These are phyloP conservation scores for Erodium moschatum DNA, from an alignment of 441 rosid genomes.

Conservation along the genomic window DNA sequence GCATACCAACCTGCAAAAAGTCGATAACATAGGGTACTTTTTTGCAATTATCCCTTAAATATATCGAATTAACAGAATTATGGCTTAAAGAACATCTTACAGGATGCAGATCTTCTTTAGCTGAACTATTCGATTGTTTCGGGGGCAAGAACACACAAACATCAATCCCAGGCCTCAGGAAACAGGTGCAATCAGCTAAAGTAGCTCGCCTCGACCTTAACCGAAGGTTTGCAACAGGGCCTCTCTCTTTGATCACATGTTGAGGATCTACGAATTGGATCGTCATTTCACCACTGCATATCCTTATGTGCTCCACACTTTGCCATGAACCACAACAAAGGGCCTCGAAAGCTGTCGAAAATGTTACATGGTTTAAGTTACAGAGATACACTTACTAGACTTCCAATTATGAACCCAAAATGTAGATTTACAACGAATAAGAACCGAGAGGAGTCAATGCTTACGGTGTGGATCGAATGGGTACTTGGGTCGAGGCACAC, in stretches of 20 bases:
- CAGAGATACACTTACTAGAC: too few relatives aligned
- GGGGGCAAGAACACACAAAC: conserved; percentile 49
- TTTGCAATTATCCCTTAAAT: too few relatives aligned
- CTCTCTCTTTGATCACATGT: conserved; percentile 28
- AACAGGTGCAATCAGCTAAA: conserved; percentile 57
- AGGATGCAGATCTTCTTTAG: conserved; percentile 28
- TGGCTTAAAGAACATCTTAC: conserved; percentile 33
- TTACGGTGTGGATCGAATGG: conserved; percentile 49
- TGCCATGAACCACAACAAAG: conserved; percentile 56
- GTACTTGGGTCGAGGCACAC: conserved; percentile 29
- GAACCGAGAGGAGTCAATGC: conserved; percentile 17
- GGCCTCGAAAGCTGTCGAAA: conserved; percentile 63
- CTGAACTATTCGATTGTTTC: conserved; percentile 17
- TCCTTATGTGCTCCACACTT: conserved; percentile 43
- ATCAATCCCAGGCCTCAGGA: conserved; percentile 68
- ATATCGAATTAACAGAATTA: too few relatives aligned
- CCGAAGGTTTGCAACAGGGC: conserved; percentile 53
- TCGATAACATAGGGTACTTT: too few relatives aligned
- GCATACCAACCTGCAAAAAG: too few relatives aligned
- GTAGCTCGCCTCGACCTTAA: conserved; percentile 65
- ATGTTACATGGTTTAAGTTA: not conserved
- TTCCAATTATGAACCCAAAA: too few relatives aligned
- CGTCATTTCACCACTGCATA: conserved; percentile 44
- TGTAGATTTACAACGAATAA: too few relatives aligned
- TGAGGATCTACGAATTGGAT: conserved; percentile 34